Evolutionary conservation across 306 rosid genomes (phyloP), one percentile per base, ranked within the genome.

Genomic region (Cicer arietinum): DNA sequence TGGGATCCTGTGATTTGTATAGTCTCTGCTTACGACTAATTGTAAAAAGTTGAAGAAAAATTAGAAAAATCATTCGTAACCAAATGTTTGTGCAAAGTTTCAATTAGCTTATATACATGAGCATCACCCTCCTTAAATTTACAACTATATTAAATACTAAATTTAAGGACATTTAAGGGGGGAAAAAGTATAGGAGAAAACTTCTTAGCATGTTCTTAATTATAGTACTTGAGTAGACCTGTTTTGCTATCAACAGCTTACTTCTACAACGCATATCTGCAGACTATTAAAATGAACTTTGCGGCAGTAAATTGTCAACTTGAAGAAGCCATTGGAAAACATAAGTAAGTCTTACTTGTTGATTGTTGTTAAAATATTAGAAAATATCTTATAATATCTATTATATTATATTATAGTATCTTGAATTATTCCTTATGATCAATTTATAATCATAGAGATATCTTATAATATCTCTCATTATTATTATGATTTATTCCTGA

Each of bases 261-360:
- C 56, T 7, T 79, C 39, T 81, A 22, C 43, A 68, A 30, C 73
- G 65, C 81, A 66, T 76, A 71, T 71, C 76, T 90, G 87, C 94
- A 94, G 98, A 79, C 70, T 59, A 69, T 85, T 64, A 74, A 73
- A 66, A 79, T 89, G 79, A 84, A 84, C 80, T 90, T 87, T 78
- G 81, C 85, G 4, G 74, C 76, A 65, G 84, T 81, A 71, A 68
- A 81, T 57, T 71, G 63, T 86, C 94, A 85, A 80, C 89, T 94
- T 79, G 86, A 85, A 86, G 86, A 79, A 83, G 88, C 92, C 67
- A 87, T 90, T 78, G 81, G 71, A 80, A 90, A 87, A 75, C 97
- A 94, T 72, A 88, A 76, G 98, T 94, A 85, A 75, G 91, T 85
- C 48, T 80, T 77, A 4, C 13, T 79, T 74, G 78, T 62, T 83